These are phyloP conservation scores for Pilasporangium apinafurcum DNA, from an alignment of 352 stramenopile species.

Conservation along the genomic window DNA sequence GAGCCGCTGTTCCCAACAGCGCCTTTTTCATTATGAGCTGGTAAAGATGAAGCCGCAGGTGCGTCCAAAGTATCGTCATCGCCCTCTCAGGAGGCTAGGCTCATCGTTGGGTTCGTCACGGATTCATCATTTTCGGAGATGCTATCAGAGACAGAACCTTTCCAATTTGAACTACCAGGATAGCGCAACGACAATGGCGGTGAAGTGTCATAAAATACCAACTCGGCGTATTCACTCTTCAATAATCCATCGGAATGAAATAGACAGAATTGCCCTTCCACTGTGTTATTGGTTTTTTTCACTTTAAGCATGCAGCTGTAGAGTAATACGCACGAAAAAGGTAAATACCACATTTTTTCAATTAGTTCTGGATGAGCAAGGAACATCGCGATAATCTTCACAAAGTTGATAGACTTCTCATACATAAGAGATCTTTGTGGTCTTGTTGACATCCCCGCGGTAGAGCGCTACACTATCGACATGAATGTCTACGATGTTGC, in stretches of 20 bases:
- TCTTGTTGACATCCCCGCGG: conserved; percentile 42
- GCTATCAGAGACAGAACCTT: no score
- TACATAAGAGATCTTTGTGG: conserved; percentile 30
- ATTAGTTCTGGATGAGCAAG: conserved; percentile 33
- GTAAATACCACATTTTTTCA: conserved; percentile 21
- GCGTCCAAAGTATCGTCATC: no score
- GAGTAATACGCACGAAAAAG: conserved; percentile 30
- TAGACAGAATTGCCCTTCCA: conserved; percentile 67
- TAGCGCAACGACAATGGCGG: no score
- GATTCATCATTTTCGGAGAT: no score
- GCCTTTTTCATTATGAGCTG: no score
- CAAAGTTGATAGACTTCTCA: conserved; percentile 29
- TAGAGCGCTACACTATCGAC: conserved; percentile 69
- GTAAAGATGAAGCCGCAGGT: no score
- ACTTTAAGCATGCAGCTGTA: conserved; percentile 12
- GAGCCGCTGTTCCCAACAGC: no score
- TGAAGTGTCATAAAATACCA: conserved; percentile 40
- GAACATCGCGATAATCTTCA: conserved; percentile 61
- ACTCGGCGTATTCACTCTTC: conserved; percentile 32
- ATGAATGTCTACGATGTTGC: conserved; percentile 42
- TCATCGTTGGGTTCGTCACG: no score
- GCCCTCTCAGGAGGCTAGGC: no score
- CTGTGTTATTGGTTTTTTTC: conserved; percentile 51
- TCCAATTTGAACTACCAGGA: no score
- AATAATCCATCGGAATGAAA: conserved; percentile 37